Base-by-base conservation (phyloP, 164 flowering plant species). In the Sedum album region DNA sequence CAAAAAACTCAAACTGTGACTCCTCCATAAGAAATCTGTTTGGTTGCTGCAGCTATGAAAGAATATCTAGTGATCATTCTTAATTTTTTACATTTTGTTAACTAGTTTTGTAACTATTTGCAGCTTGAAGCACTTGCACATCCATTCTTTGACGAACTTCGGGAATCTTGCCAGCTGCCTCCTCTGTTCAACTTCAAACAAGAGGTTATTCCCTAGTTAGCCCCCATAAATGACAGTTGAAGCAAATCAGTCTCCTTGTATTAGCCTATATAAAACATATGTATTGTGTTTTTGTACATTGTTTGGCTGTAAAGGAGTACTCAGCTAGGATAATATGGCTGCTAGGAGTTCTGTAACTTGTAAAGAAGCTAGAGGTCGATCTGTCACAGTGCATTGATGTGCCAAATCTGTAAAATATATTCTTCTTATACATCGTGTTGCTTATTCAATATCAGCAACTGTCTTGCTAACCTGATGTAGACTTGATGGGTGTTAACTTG, bases 181-280 rank as follows among this genome's bases (percentile, higher is more conserved):
- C 86, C 91, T 21, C 87, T 92, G 31, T 92, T 92, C 80, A 85
- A 92, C 77, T 92, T 92, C 66, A 88, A 86, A 65, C 96, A 88
- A 70, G 98, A 92, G 76, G 98, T 92, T 79, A 53, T 82, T 26
- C 20, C 28, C 10, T 23, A 53, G n/a, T n/a, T n/a, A n/a, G n/a
- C 62, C 62, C 20, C 3, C 14, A 57, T 4, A 17, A 55, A 9
- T 55, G 31, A 23, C 23, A n/a, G 9, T 51, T 51, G 10, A 51
- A 51, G 57, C 26, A 51, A 51, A 51, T 57, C 33, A 57, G 62
- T 26, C 62, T 13, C 28, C 62, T 28, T 30, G 62, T 33, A 57
- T 2, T 13, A 57, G 62, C 33, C 14, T 28, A 13, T 44, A 0
- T 8, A 13, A 57, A 6, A 57, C 9, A 57, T 57, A 30, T 57